Evolutionary conservation across 2,329 filamentous ascomycete species (phyloP).

Genomic region (Cytospora piceicola): DNA sequence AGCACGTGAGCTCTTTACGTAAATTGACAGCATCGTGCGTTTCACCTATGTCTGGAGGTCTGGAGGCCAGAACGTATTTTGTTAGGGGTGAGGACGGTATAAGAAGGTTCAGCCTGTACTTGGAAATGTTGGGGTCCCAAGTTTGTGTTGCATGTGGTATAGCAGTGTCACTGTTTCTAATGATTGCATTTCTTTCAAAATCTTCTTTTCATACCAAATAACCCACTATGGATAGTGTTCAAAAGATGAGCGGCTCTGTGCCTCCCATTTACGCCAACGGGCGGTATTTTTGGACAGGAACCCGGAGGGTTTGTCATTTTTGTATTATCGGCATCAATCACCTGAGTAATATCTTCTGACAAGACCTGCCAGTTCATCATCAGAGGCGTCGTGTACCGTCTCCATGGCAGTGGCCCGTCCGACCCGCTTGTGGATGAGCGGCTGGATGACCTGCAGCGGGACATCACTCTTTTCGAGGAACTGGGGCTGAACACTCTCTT

Average conservation of each 20-base stretch:
- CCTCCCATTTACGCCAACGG: constrained; percentile 28
- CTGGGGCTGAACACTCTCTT: constrained; percentile 37
- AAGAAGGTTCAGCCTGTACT: background rate
- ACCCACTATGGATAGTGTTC: constrained; percentile 5
- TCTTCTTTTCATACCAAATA: background rate
- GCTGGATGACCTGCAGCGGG: constrained; percentile 33
- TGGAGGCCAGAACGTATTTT: constrained; percentile 5
- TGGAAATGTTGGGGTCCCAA: background rate
- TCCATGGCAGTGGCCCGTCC: constrained; percentile 7
- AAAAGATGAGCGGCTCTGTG: background rate
- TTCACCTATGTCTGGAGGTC: constrained; percentile 21
- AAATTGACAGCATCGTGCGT: constrained; percentile 13
- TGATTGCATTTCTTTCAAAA: background rate
- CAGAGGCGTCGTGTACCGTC: constrained; percentile 30
- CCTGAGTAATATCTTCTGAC: background rate
- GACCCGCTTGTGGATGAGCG: constrained; percentile 33
- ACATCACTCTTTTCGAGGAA: constrained; percentile 35
- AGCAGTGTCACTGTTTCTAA: background rate
- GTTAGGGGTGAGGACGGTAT: background rate
- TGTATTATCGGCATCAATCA: background rate
- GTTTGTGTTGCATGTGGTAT: background rate
- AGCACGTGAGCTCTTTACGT: constrained; percentile 25
- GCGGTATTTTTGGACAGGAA: constrained; percentile 39
- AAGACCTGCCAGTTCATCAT: constrained; percentile 23
- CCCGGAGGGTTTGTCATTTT: constrained; percentile 19